Conservation (phyloP, 2,329 filamentous ascomycete genomes). For the Hymenotorrendiella dingleyae region DNA sequence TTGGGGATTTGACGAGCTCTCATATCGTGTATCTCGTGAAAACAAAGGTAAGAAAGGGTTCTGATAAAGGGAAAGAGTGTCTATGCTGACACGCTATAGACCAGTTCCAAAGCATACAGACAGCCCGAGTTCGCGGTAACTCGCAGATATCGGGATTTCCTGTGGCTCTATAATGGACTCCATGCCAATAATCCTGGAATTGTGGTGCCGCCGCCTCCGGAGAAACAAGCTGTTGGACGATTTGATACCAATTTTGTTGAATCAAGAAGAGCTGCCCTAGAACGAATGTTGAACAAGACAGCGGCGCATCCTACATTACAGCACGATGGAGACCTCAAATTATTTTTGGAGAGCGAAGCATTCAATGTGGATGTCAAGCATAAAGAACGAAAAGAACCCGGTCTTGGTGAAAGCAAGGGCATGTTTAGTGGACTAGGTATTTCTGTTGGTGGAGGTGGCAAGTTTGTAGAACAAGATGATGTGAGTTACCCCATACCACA, state of each 20-base stretch:
- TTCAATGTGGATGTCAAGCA: constrained; percentile 98
- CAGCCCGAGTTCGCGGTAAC: constrained; percentile 90
- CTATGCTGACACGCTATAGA: constrained; percentile 45
- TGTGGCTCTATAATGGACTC: constrained; percentile 94
- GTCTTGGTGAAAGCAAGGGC: constrained; percentile 84
- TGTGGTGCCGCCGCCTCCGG: constrained; percentile 89
- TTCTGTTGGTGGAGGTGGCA: constrained; percentile 68
- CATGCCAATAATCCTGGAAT: constrained; percentile 93
- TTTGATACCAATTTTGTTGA: constrained; percentile 98
- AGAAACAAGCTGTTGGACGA: constrained; percentile 94
- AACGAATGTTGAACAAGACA: constrained; percentile 97
- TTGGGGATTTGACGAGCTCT: constrained; percentile 91
- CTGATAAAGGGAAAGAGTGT: background rate
- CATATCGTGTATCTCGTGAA: constrained; percentile 97
- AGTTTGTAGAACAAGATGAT: constrained; percentile 98
- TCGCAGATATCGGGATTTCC: constrained; percentile 88
- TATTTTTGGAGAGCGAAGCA: constrained; percentile 92
- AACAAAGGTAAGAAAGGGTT: constrained; percentile 62
- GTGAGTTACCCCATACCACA: constrained; percentile 41
- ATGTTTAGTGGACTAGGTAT: constrained; percentile 82
- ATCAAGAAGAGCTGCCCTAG: constrained; percentile 79
- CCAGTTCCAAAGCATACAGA: constrained; percentile 91
- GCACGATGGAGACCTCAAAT: constrained; percentile 87
- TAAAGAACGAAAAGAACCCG: constrained; percentile 85
- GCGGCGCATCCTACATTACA: constrained; percentile 85